Base-by-base conservation (phyloP, 495 filamentous ascomycete genomes). In the Chaetomidium leptoderma region DNA sequence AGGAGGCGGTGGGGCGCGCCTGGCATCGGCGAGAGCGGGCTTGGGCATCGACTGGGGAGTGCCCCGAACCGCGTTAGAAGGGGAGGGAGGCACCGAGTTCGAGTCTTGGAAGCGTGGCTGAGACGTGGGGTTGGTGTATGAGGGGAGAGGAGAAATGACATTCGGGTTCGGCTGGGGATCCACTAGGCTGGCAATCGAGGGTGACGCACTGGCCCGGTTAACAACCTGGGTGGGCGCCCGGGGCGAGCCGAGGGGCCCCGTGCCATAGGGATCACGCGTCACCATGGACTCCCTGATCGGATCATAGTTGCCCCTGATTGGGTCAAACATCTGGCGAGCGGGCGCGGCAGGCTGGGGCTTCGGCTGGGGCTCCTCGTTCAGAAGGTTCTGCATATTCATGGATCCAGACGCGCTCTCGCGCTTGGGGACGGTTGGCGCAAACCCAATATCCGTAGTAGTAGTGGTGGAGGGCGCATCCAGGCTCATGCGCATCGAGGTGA, bases 101-200 rank as follows among this genome's bases (percentile, higher is more conserved):
- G 68, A 51, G n/a, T 74, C 71, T 26, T 66, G 63, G 39, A 65
- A 63, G 3, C 70, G 65, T 2, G 66, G 42, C 29, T 63, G 66
- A 14, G 57, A 53, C 21, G 67, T 57, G 21, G 59, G 63, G 21
- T 67, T 70, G 17, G 58, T 70, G 51, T 74, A 77, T 53, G 75
- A 66, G 6, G 77, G 70, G 26, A 72, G 67, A 21, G 75, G 75
- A 3, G 81, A 78, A 23, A 77, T 71, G 33, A 76, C 69, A 17
- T 29, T 49, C 49, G 74, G 71, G 54, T 72, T 67, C 11, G 68
- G 70, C 11, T 87, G 83, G 8, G 89, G 89, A 59, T 96, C 91
- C 39, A 96, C 91, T 35, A 96, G 79, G 68, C 89, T 93, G 19
- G 90, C 85, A 59, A 96, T 96, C 0, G 91, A 90, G 8, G 91